Conservation (phyloP, 768 basidiomycete species). For the Calocybe cyanea region DNA sequence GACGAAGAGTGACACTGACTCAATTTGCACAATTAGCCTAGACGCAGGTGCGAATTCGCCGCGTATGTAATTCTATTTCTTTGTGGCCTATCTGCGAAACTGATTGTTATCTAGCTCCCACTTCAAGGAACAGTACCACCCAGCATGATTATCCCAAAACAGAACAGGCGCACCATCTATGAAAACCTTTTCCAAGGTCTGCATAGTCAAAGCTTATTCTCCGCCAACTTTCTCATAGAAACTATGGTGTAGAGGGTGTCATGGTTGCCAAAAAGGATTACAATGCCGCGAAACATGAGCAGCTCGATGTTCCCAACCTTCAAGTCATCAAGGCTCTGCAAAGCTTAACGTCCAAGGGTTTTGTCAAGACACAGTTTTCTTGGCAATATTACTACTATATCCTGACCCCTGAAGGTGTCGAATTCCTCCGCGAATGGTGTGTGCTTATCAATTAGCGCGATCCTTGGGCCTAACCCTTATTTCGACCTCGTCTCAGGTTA, state of each 20-base stretch:
- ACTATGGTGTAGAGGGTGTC: slow-evolving; percentile 69
- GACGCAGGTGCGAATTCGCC: slow-evolving; percentile 37
- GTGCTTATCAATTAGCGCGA: slow-evolving; percentile 14
- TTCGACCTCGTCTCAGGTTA: slow-evolving; percentile 50
- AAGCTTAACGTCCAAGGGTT: slow-evolving; percentile 70
- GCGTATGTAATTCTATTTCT: slow-evolving; percentile 19
- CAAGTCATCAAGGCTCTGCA: slow-evolving; percentile 71
- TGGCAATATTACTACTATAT: slow-evolving; percentile 99
- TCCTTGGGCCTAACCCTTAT: neutral
- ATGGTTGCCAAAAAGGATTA: slow-evolving; percentile 99
- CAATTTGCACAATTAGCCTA: slow-evolving; percentile 25
- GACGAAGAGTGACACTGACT: slow-evolving; percentile 23
- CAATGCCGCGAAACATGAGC: slow-evolving; percentile 96
- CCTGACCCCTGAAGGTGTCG: slow-evolving; percentile 95
- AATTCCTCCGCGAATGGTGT: slow-evolving; percentile 90
- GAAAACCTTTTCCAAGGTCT: slow-evolving; percentile 99
- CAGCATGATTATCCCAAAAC: slow-evolving; percentile 96
- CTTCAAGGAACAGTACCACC: slow-evolving; percentile 28
- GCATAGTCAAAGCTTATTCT: slow-evolving; percentile 19
- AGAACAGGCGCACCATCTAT: slow-evolving; percentile 94
- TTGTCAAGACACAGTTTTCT: slow-evolving; percentile 98
- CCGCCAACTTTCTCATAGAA: neutral
- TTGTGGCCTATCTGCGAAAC: neutral
- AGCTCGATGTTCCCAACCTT: slow-evolving; percentile 69
- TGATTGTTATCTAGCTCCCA: slow-evolving; percentile 31